These are phyloP conservation scores for Golubevia pallescens DNA, from an alignment of 1,284 basidiomycete species.

Conservation along the genomic window DNA sequence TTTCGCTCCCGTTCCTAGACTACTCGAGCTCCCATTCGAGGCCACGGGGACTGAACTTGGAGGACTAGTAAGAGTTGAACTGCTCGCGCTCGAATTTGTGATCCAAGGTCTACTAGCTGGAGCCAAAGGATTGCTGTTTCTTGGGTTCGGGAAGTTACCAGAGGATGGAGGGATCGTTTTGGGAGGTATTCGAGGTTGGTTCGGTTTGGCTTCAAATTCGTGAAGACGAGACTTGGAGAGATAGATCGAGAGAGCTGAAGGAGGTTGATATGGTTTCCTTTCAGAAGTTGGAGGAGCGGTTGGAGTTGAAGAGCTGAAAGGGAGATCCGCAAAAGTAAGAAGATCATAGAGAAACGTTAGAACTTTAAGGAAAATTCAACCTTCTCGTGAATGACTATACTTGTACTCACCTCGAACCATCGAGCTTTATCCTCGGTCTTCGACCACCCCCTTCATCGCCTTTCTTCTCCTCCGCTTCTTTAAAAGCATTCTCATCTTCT, in stretches of 20 bases:
- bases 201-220: slow-evolving; percentile 26
- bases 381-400: background rate
- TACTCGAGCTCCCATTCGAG: background rate
- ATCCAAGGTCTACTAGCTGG: background rate
- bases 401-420: background rate
- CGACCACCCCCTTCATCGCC: background rate
- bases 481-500: background rate
- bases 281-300: background rate
- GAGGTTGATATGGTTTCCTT: slow-evolving; percentile 15
- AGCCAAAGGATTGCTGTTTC: background rate
- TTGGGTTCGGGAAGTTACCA: background rate
- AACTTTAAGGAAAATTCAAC: too few relatives aligned
- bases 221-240: slow-evolving; percentile 30
- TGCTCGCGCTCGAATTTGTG: background rate
- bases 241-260: slow-evolving; percentile 23
- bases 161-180: background rate
- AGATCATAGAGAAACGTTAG: too few relatives aligned
- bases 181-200: background rate
- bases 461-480: background rate
- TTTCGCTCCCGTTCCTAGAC: background rate
- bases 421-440: background rate
- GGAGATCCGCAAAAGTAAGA: too few relatives aligned
- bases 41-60: background rate
- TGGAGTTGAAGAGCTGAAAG: background rate
- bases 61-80: background rate